These are phyloP conservation scores for Ustilago loliicola DNA, from an alignment of 1,284 basidiomycete genomes.

Conservation along the genomic window DNA sequence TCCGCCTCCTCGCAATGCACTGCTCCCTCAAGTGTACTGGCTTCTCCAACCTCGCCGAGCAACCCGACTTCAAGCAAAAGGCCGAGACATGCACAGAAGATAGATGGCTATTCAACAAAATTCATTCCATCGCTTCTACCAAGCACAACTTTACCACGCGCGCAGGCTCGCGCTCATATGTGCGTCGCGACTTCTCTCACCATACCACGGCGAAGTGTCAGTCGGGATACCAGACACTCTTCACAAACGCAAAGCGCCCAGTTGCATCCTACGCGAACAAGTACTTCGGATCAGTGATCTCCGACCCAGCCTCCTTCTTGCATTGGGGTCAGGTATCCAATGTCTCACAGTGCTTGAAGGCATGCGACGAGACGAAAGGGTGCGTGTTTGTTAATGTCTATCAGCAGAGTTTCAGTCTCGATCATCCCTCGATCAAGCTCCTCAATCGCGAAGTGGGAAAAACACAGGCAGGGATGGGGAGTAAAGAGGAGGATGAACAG, in stretches of 20 bases:
- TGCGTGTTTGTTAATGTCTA: slow-evolving; percentile 38
- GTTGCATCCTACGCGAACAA: slow-evolving; percentile 14
- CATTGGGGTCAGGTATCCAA: slow-evolving; percentile 33
- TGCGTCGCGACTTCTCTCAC: neutral
- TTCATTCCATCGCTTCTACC: neutral
- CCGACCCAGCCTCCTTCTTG: slow-evolving; percentile 27
- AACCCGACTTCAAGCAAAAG: neutral
- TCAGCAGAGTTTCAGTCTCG: slow-evolving; percentile 33
- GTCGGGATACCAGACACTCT: slow-evolving; percentile 10
- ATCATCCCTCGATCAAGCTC: slow-evolving; percentile 14
- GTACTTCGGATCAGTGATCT: slow-evolving; percentile 31
- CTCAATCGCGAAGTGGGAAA: neutral
- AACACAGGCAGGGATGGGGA: neutral
- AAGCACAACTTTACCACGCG: neutral
- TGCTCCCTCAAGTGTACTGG: slow-evolving; percentile 22
- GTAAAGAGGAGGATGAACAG: neutral
- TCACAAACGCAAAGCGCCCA: slow-evolving; percentile 19
- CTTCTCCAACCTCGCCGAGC: neutral
- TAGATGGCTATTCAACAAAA: slow-evolving; percentile 8
- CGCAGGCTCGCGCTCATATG: neutral
- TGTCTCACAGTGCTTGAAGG: slow-evolving; percentile 15
- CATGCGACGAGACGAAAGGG: slow-evolving; percentile 29
- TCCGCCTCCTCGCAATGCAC: slow-evolving; percentile 13
- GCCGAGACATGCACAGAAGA: slow-evolving; percentile 13
- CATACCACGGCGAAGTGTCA: neutral